Conservation (phyloP, 192 early-diverging fungal species). For the Chytriomyces sp. region DNA sequence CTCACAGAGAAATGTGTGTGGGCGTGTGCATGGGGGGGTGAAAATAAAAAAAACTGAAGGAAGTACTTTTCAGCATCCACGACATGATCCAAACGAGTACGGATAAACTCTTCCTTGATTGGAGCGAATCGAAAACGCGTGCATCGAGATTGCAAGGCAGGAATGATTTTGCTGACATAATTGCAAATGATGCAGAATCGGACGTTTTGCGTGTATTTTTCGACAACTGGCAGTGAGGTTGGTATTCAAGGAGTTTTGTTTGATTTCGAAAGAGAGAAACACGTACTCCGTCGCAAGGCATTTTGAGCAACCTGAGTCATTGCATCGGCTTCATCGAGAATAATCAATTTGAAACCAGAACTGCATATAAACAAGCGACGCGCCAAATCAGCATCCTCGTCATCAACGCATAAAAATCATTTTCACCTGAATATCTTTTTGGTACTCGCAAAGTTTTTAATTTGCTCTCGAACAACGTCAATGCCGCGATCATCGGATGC, state of each 20-base stretch:
- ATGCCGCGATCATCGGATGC: conserved; percentile 99
- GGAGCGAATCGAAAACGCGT: conserved; percentile 96
- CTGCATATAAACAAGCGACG: conserved; percentile 37
- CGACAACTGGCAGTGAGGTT: conserved; percentile 72
- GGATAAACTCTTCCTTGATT: conserved; percentile 77
- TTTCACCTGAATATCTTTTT: conserved; percentile 82
- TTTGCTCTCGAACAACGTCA: conserved; percentile 96
- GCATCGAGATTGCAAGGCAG: conserved; percentile 98
- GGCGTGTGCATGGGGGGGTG: no score
- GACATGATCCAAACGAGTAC: conserved; percentile 65
- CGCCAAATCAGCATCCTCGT: no score
- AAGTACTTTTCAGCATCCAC: conserved; percentile 36
- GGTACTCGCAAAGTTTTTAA: conserved; percentile 97
- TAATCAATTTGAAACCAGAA: conserved; percentile 92
- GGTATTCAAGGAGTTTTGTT: not conserved
- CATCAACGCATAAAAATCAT: no score
- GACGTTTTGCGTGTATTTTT: conserved; percentile 98
- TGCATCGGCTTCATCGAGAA: conserved; percentile 96
- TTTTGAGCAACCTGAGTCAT: conserved; percentile 94
- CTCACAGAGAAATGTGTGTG: no score
- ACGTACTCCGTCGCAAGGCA: conserved; percentile 82
- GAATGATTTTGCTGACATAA: conserved; percentile 96
- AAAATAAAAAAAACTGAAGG: no score
- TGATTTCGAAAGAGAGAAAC: conserved; percentile 1
- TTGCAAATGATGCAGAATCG: conserved; percentile 99